phyloP scores from a whole-genome alignment of 805 yeast species.

The Grigorovia jiainica region DNA sequence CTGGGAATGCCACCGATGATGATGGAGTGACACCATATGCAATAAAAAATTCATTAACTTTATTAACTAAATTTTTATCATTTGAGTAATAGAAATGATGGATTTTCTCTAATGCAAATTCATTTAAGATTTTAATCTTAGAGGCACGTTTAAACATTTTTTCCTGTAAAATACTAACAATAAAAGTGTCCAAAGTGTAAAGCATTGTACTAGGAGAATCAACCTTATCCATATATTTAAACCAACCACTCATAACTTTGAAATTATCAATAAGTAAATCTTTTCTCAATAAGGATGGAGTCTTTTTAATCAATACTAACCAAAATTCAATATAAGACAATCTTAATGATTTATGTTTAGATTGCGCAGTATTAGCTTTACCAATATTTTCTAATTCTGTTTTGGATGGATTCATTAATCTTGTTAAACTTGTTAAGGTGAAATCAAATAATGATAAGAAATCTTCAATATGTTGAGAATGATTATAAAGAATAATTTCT shows the following conservation, averaged over 20 bases:
- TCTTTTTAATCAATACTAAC: conserved; percentile 39
- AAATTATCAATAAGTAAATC: conserved; percentile 50
- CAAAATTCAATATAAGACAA: conserved; percentile 52
- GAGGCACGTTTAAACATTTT: conserved; percentile 51
- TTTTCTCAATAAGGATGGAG: conserved; percentile 50
- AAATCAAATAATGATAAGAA: conserved; percentile 63
- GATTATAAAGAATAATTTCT: conserved; percentile 40
- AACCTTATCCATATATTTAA: conserved; percentile 47
- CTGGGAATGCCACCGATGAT: conserved; percentile 36
- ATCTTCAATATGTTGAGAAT: conserved; percentile 44
- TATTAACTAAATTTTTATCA: conserved; percentile 29
- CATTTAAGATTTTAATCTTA: conserved; percentile 70
- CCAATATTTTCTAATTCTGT: conserved; percentile 33
- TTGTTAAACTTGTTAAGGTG: conserved; percentile 49
- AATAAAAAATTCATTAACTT: conserved; percentile 39
- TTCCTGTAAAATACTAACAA: conserved; percentile 47
- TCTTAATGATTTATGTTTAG: conserved; percentile 40
- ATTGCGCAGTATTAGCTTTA: conserved; percentile 26
- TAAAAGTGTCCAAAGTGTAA: conserved; percentile 39
- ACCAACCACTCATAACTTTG: conserved; percentile 55
- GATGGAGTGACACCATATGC: conserved; percentile 41
- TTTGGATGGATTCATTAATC: conserved; percentile 45
- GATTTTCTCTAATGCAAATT: conserved; percentile 54
- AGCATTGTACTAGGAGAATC: conserved; percentile 41
- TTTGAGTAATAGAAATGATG: conserved; percentile 41